phyloP scores from a whole-genome alignment of 2,329 filamentous ascomycete genomes.

The Venturia aucupariae region DNA sequence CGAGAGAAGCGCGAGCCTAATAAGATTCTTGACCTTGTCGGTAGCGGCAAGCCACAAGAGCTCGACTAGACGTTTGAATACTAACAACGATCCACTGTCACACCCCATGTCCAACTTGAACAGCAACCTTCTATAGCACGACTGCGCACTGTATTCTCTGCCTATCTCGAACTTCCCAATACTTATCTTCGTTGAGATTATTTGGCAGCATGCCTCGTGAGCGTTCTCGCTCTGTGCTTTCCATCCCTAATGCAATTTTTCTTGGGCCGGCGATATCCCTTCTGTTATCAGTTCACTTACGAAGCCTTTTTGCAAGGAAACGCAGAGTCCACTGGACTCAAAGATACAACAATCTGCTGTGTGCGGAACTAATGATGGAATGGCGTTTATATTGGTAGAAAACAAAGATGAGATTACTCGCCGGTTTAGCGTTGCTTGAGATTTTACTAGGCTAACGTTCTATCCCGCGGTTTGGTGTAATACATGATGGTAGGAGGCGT shows the following conservation, averaged over 20 bases:
- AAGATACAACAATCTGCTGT: background rate
- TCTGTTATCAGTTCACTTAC: background rate
- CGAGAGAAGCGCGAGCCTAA: constrained; percentile 77
- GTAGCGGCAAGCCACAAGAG: constrained; percentile 8
- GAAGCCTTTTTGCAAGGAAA: background rate
- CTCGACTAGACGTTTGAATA: background rate
- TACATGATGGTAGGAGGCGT: background rate
- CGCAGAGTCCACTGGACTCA: background rate
- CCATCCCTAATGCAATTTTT: background rate
- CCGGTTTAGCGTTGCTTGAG: background rate
- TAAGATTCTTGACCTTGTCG: constrained; percentile 84
- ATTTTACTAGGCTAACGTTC: background rate
- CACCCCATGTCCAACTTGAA: background rate
- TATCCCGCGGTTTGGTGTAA: background rate
- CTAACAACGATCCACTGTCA: background rate
- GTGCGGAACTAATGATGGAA: background rate
- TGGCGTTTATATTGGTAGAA: background rate
- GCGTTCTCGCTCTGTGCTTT: constrained; percentile 5
- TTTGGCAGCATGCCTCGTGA: background rate
- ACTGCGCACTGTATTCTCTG: background rate
- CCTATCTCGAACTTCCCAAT: background rate
- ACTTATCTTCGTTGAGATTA: background rate
- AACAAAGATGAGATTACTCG: background rate
- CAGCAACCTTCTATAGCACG: background rate
- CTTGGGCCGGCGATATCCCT: background rate